Evolutionary conservation across 2,329 filamentous ascomycete genomes (phyloP), one percentile per base, ranked within the genome.

Genomic region (Fusarium sp.): DNA sequence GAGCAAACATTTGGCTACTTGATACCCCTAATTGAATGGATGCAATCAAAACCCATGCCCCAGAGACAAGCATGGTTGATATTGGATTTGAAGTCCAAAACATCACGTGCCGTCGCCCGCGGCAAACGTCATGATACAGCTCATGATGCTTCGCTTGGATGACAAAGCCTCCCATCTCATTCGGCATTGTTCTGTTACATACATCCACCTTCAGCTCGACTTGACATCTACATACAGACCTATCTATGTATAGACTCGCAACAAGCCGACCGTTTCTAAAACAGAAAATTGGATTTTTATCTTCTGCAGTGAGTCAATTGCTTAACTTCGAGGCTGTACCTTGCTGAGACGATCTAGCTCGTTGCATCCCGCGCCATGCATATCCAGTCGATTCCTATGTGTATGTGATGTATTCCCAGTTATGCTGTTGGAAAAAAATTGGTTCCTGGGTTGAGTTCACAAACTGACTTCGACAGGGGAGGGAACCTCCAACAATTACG

Each of bases 351-450:
- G 50, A 47, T 60, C 37, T 56, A 64, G 54, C 43, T 63, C 31
- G 59, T 69, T 43, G 46, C 68, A 62, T 74, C 73, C 31, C 69
- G 76, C 74, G 66, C 71, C 71, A 96, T 96, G 93, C 92, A 95
- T 88, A 91, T 95, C 82, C 88, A 93, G 81, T 92, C 92, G 72
- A 95, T 96, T 81, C 92, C 92, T 59, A 95, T 96, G 92, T 95
- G 93, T 94, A 88, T 77, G 89, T 84, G n/a, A 24, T 49, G 9
- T 21, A 18, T 21, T 29, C 31, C 35, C 35, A 18, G 28, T 24
- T 13, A 13, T 28, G 21, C 13, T 23, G 8, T 12, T 18, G 5
- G 13, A 10, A 15, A 21, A 39, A 10, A 15, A 15, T n/a, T 12
- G 8, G 28, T 43, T 15, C 2, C 31, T 18, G 24, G 33, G 24